Conservation (phyloP, 2,329 filamentous ascomycete species). For the Trichoderma harzianum region DNA sequence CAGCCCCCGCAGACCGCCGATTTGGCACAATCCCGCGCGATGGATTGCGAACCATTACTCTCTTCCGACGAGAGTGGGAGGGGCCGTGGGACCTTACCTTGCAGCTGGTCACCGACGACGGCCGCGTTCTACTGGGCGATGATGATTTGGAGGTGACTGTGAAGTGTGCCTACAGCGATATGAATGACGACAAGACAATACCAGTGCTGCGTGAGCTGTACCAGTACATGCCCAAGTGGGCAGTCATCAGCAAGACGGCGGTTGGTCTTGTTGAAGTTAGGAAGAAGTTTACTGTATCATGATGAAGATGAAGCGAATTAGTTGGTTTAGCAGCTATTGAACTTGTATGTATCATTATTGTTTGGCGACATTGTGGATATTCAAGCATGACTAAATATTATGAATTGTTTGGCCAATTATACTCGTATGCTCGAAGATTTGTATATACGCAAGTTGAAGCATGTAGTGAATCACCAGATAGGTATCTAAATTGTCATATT, state of each 20-base stretch:
- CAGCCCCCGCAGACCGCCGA: constrained; percentile 56
- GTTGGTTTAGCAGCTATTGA: neutral
- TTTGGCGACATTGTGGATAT: neutral
- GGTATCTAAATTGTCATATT: neutral
- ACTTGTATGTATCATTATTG: neutral
- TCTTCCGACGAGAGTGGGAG: constrained; percentile 82
- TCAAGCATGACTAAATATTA: neutral
- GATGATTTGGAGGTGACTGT: constrained; percentile 58
- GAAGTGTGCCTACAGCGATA: constrained; percentile 84
- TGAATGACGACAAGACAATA: constrained; percentile 66
- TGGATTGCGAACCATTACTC: constrained; percentile 64
- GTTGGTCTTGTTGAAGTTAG: constrained; percentile 80
- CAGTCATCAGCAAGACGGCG: constrained; percentile 67
- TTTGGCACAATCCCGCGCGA: constrained; percentile 61
- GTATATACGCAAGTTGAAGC: neutral
- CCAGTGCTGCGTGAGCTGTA: constrained; percentile 79
- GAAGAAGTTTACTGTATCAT: constrained; percentile 53
- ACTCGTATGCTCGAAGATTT: neutral
- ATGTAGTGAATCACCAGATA: neutral
- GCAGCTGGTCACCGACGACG: constrained; percentile 22
- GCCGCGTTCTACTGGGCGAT: constrained; percentile 23
- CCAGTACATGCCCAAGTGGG: constrained; percentile 77
- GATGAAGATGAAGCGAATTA: neutral
- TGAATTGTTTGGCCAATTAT: neutral
- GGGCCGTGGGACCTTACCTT: constrained; percentile 66